phyloP scores from a whole-genome alignment of 2,329 filamentous ascomycete genomes.

The Myriosclerotinia duriaeana region DNA sequence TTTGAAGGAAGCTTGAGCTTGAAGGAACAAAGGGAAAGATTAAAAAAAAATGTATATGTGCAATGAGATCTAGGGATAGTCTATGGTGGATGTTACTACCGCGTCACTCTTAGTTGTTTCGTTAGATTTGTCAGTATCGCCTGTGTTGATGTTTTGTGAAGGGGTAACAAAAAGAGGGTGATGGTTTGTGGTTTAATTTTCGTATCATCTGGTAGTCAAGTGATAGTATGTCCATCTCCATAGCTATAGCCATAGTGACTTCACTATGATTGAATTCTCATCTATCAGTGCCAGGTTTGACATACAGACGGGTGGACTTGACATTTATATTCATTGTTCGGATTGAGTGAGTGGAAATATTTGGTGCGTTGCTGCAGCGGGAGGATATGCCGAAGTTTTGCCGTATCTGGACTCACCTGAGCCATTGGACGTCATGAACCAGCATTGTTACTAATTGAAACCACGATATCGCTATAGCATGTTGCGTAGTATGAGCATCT shows the following conservation, averaged over 20 bases:
- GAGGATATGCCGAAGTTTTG: not conserved
- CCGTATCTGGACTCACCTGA: not conserved
- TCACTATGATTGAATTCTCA: not conserved
- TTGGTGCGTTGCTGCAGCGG: not conserved
- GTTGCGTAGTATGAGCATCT: not conserved
- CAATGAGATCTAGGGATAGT: not conserved
- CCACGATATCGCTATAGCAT: not conserved
- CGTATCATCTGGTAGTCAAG: too few species aligned
- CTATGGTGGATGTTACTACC: too few species aligned
- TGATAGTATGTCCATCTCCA: too few species aligned
- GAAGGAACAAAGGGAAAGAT: constrained; percentile 2
- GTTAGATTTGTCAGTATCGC: not conserved
- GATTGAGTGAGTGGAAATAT: not conserved
- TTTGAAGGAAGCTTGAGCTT: not conserved
- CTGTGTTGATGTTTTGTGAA: not conserved
- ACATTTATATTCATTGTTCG: not conserved
- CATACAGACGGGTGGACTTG: not conserved
- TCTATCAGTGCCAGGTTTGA: too few species aligned
- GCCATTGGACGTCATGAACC: not conserved
- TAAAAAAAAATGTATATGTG: too few species aligned
- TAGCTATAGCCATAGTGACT: not conserved
- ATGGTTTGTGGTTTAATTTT: not conserved
- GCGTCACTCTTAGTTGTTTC: too few species aligned
- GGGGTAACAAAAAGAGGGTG: not conserved
- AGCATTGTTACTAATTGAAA: too few species aligned